Evolutionary conservation across 2,329 filamentous ascomycete species (phyloP).

Genomic region (Cladosporium velox): DNA sequence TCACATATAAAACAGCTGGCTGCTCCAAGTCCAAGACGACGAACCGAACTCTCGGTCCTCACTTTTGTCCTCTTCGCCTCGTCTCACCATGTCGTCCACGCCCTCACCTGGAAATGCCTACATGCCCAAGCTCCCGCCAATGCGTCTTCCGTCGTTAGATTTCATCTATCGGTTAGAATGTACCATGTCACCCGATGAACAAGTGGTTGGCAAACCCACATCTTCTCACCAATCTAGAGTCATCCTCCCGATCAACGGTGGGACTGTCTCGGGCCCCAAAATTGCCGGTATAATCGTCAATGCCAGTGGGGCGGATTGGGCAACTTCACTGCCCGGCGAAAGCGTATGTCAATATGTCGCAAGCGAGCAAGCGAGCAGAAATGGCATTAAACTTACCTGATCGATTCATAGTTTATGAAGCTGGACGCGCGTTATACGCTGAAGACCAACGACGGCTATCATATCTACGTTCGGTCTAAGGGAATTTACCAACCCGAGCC

Average conservation of each 20-base stretch:
- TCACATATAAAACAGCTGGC: constrained; percentile 6
- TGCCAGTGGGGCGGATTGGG: constrained; percentile 31
- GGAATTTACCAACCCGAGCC: constrained; percentile 24
- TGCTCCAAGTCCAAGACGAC: not conserved
- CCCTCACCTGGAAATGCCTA: not conserved
- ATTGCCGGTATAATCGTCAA: constrained; percentile 27
- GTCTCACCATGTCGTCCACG: not conserved
- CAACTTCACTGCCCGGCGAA: constrained; percentile 20
- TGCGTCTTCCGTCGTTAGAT: constrained; percentile 27
- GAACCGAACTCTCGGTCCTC: not conserved
- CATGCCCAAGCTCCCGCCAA: constrained; percentile 18
- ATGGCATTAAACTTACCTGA: not conserved
- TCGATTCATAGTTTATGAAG: constrained; percentile 25
- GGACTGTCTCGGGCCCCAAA: constrained; percentile 27
- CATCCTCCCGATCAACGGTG: constrained; percentile 29
- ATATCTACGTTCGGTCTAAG: constrained; percentile 29
- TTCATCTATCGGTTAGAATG: constrained; percentile 31
- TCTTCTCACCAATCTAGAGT: constrained; percentile 22
- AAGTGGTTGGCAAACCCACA: constrained; percentile 26
- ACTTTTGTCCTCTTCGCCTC: not conserved
- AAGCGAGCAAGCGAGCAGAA: not conserved
- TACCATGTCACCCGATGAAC: constrained; percentile 26
- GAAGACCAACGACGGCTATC: constrained; percentile 28
- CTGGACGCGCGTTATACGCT: constrained; percentile 30
- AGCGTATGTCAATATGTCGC: constrained; percentile 20